Evolutionary conservation across 345 rosid species (phyloP).

Genomic region (Arabis alpina): DNA sequence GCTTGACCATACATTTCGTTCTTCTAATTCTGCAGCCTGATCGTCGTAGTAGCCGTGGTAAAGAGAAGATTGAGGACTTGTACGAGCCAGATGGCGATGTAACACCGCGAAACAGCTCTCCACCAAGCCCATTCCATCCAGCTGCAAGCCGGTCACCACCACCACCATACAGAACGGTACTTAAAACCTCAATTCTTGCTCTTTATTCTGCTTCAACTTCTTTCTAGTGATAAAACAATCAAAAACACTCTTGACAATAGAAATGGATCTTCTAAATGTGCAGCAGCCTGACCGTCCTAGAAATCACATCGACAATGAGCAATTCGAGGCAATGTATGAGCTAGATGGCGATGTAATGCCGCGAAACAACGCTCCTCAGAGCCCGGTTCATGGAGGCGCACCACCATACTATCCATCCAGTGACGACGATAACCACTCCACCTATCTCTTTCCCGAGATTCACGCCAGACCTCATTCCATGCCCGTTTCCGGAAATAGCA

Average conservation of each 20-base stretch:
- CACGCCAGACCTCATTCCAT: slow-evolving; percentile 22
- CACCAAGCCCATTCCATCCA: slow-evolving; percentile 40
- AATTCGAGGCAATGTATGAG: slow-evolving; percentile 30
- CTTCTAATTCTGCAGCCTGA: slow-evolving; percentile 31
- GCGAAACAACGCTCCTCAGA: slow-evolving; percentile 23
- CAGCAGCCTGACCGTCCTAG: slow-evolving; percentile 32
- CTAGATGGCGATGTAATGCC: slow-evolving; percentile 16
- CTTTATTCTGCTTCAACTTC: not conserved
- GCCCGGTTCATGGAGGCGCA: slow-evolving; percentile 19
- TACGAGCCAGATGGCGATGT: slow-evolving; percentile 33
- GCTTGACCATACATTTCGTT: not conserved
- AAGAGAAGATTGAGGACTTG: slow-evolving; percentile 26
- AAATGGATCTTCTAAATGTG: not conserved
- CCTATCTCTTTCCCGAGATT: slow-evolving; percentile 39
- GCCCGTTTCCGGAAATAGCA: slow-evolving; percentile 24
- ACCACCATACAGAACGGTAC: too few species aligned
- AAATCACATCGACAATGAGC: slow-evolving; percentile 8
- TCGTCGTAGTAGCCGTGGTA: slow-evolving; percentile 17
- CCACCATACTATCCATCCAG: slow-evolving; percentile 33
- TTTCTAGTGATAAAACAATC: not conserved
- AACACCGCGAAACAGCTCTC: slow-evolving; percentile 37
- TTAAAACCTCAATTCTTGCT: too few species aligned
- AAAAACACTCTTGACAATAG: not conserved
- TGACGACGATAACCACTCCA: slow-evolving; percentile 37
- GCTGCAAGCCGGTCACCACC: slow-evolving; percentile 21